phyloP scores from a whole-genome alignment of 768 basidiomycete species.

The Mycena kentingensis region DNA sequence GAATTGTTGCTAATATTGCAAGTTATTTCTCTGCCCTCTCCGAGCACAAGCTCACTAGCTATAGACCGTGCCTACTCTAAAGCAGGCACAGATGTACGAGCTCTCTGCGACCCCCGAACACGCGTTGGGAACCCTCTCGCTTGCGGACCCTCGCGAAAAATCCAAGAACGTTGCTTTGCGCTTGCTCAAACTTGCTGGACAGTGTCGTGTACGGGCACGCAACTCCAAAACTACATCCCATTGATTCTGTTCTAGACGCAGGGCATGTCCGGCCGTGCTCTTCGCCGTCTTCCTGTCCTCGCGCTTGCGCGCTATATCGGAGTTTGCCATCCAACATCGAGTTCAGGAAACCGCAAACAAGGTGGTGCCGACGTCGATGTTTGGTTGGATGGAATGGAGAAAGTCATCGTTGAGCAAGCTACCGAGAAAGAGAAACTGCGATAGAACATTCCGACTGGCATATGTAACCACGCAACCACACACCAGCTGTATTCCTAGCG shows the following conservation, averaged over 20 bases:
- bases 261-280: constrained; percentile 88
- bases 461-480: constrained; percentile 15
- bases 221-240: neutral
- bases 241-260: constrained; percentile 49
- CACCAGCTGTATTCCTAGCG: constrained; percentile 4
- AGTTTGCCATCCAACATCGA: constrained; percentile 37
- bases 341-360: constrained; percentile 16
- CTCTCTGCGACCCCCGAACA: constrained; percentile 30
- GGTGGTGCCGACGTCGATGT: constrained; percentile 50
- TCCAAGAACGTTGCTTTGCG: constrained; percentile 56
- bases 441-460: constrained; percentile 12
- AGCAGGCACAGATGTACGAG: constrained; percentile 62
- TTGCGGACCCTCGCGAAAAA: constrained; percentile 44
- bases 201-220: constrained; percentile 68
- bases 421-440: constrained; percentile 52
- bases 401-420: constrained; percentile 62
- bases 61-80: constrained; percentile 63
- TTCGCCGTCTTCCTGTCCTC: constrained; percentile 92
- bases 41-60: neutral
- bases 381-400: constrained; percentile 88
- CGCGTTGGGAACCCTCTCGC: constrained; percentile 2
- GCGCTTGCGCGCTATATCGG: constrained; percentile 85
- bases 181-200: constrained; percentile 67
- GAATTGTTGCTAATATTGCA: constrained; percentile 68
- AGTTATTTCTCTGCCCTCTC: constrained; percentile 29